A percentile compares a stretch with the other conserved stretches of the same genome.
These are phyloP conservation scores for Hericium erinaceus DNA, from an alignment of 768 basidiomycete genomes.

Conservation along the genomic window DNA sequence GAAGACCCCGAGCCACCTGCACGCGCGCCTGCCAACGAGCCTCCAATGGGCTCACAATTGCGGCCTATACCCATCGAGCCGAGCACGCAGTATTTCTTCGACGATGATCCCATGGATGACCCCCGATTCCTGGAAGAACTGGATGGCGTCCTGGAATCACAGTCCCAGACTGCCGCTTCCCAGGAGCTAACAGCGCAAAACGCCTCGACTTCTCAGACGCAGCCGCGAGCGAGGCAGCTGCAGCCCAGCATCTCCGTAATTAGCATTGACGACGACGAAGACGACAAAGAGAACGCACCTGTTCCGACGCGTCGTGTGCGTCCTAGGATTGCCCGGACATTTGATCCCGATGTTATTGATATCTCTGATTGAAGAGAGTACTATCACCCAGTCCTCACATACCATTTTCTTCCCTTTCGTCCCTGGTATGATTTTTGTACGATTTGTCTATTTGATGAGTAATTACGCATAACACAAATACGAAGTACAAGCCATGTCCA, in stretches of 20 bases:
- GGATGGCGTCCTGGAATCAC: background rate
- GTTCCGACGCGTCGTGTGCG: conserved; percentile 42
- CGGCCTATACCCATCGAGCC: background rate
- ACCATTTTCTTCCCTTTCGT: background rate
- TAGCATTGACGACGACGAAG: conserved; percentile 36
- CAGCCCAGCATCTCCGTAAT: conserved; percentile 25
- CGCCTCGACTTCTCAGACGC: background rate
- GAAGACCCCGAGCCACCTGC: background rate
- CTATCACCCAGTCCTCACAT: background rate
- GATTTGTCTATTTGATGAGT: conserved; percentile 4
- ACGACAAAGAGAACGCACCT: conserved; percentile 57
- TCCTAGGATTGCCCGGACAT: conserved; percentile 24
- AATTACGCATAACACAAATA: background rate
- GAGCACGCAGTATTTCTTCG: background rate
- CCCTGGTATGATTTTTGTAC: conserved; percentile 7
- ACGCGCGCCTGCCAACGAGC: background rate
- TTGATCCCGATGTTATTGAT: conserved; percentile 43
- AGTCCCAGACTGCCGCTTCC: background rate
- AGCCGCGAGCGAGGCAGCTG: conserved; percentile 6
- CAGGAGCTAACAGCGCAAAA: background rate
- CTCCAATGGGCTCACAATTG: background rate
- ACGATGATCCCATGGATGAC: background rate
- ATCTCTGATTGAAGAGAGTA: conserved; percentile 26
- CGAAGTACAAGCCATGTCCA: background rate
- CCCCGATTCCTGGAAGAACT: background rate